Evolutionary conservation across 768 basidiomycete genomes (phyloP).

Genomic region (Cantharellus cinnabarinus): DNA sequence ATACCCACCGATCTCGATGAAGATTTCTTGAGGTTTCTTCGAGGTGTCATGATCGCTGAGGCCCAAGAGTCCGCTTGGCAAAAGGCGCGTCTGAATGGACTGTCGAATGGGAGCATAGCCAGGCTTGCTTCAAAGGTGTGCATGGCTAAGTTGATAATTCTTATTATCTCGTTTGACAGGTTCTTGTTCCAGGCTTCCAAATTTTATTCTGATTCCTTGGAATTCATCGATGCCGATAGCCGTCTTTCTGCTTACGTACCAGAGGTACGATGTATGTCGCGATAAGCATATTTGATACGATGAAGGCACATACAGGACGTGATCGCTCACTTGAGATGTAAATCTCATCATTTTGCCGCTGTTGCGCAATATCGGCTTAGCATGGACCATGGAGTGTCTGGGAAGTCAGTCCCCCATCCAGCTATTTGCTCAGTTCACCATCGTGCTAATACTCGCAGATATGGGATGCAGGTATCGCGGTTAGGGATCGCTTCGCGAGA

Average conservation of each 20-base stretch:
- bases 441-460: conserved; percentile 25
- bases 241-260: too few relatives aligned
- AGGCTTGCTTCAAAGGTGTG: conserved; percentile 56
- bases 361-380: conserved; percentile 79
- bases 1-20: conserved; percentile 44
- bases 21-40: conserved; percentile 38
- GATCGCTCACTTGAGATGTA: conserved; percentile 63
- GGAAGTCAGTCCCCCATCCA: conserved; percentile 23
- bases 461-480: conserved; percentile 72
- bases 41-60: conserved; percentile 72
- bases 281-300: not conserved
- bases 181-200: not conserved
- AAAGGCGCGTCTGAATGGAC: conserved; percentile 47
- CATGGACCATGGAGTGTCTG: conserved; percentile 55
- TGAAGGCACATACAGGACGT: conserved; percentile 33
- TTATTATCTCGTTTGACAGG: not conserved
- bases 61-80: conserved; percentile 98
- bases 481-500: conserved; percentile 43
- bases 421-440: not conserved
- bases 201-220: not conserved
- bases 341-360: conserved; percentile 67
- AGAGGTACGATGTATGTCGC: not conserved
- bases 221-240: not conserved
- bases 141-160: not conserved
- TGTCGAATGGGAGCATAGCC: conserved; percentile 66